These are phyloP conservation scores for Podaxis pistillaris DNA, from an alignment of 768 basidiomycete genomes.

Conservation along the genomic window DNA sequence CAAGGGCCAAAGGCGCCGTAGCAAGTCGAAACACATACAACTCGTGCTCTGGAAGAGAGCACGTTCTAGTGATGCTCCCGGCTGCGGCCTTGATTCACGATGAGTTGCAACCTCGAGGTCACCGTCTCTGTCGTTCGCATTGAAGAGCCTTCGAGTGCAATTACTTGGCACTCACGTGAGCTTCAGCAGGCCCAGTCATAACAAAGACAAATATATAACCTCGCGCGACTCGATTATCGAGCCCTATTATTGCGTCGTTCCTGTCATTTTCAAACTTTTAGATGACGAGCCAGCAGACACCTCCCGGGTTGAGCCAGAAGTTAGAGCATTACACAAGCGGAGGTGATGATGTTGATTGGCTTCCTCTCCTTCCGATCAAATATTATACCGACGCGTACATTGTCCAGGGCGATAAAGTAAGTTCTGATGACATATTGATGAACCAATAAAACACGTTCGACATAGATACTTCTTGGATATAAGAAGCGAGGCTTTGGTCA, in stretches of 20 bases:
- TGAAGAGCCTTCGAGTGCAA: background rate
- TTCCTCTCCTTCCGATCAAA: slow-evolving; percentile 36
- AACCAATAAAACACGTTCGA: background rate
- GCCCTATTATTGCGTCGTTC: background rate
- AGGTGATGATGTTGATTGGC: slow-evolving; percentile 49
- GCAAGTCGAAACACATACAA: background rate
- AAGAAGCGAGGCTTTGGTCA: slow-evolving; percentile 80
- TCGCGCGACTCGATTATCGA: background rate
- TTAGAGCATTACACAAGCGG: slow-evolving; percentile 32
- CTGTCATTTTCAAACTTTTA: background rate
- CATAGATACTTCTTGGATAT: slow-evolving; percentile 66
- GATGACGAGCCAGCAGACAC: slow-evolving; percentile 24
- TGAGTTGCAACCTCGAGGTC: background rate
- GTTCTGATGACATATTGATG: slow-evolving; percentile 2
- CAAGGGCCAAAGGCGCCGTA: background rate
- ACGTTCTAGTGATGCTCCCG: background rate
- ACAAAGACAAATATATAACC: background rate
- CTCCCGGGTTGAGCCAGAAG: slow-evolving; percentile 43
- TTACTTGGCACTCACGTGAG: background rate
- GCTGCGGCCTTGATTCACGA: background rate
- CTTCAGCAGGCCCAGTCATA: background rate
- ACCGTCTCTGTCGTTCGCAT: background rate
- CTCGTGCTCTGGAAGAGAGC: background rate
- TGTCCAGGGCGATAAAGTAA: slow-evolving; percentile 48
- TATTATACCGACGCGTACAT: slow-evolving; percentile 75